Evolutionary conservation across 495 filamentous ascomycete genomes (phyloP).

Genomic region (Patellaria atrata): DNA sequence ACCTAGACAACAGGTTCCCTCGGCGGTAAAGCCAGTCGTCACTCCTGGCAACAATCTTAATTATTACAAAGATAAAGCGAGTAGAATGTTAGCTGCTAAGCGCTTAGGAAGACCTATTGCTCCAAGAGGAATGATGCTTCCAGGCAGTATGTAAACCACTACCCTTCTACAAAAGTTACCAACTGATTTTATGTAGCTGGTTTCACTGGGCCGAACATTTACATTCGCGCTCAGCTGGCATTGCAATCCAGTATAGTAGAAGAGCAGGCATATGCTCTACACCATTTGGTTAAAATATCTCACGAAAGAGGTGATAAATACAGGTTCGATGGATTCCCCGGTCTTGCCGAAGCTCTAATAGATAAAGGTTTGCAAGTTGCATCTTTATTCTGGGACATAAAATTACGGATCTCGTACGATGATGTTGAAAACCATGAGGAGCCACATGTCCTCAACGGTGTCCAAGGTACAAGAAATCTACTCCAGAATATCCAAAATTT

Average conservation of each 20-base stretch:
- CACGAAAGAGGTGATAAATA: constrained; percentile 91
- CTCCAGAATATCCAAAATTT: constrained; percentile 50
- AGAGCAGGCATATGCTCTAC: constrained; percentile 79
- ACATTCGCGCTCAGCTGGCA: constrained; percentile 62
- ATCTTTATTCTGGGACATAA: constrained; percentile 62
- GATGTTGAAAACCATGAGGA: constrained; percentile 35
- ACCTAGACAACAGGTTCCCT: constrained; percentile 37
- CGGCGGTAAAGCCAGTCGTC: constrained; percentile 51
- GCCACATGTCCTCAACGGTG: constrained; percentile 48
- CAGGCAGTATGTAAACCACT: constrained; percentile 31
- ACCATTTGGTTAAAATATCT: constrained; percentile 89
- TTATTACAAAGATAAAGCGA: constrained; percentile 41
- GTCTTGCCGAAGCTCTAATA: constrained; percentile 76
- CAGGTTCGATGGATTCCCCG: constrained; percentile 80
- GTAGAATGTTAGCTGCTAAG: too few species aligned
- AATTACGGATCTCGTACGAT: constrained; percentile 63
- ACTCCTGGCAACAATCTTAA: constrained; percentile 55
- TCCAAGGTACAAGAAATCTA: constrained; percentile 64
- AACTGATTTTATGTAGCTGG: constrained; percentile 29
- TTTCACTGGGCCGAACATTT: constrained; percentile 70
- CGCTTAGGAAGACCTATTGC: not conserved
- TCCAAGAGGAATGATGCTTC: constrained; percentile 40
- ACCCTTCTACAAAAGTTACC: not conserved
- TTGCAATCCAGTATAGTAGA: constrained; percentile 64
- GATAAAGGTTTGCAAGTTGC: constrained; percentile 65